phyloP scores from a whole-genome alignment of 2,329 filamentous ascomycete genomes.

The Diplodia seriata region DNA sequence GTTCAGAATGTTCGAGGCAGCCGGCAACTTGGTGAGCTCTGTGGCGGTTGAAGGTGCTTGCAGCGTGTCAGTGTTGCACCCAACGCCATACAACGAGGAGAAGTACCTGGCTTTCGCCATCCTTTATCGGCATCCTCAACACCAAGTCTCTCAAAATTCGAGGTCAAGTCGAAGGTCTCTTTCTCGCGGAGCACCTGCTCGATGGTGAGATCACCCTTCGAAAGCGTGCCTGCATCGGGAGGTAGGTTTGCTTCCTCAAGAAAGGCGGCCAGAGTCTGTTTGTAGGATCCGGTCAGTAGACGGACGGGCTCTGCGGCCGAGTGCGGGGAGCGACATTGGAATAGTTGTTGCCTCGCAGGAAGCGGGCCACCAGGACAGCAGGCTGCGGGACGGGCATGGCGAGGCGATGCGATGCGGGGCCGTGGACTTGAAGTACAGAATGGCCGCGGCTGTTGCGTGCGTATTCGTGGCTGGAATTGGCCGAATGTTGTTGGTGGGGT shows the following conservation, averaged over 20 bases:
- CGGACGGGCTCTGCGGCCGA: constrained; percentile 5
- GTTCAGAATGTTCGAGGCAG: constrained; percentile 61
- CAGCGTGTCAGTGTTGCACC: constrained; percentile 26
- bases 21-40: constrained; percentile 53
- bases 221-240: constrained; percentile 54
- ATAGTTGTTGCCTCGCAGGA: constrained; percentile 50
- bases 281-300: constrained; percentile 21
- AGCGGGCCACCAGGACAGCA: constrained; percentile 52
- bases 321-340: constrained; percentile 43
- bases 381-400: constrained; percentile 43
- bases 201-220: constrained; percentile 59
- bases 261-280: constrained; percentile 65
- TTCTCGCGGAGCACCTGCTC: constrained; percentile 68
- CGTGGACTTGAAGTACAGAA: too few species aligned
- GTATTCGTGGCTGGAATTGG: not conserved
- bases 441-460: not conserved
- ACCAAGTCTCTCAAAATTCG: constrained; percentile 63
- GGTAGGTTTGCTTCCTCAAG: constrained; percentile 63
- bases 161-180: constrained; percentile 61
- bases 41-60: constrained; percentile 56
- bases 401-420: not conserved
- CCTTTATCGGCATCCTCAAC: constrained; percentile 50
- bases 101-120: constrained; percentile 58
- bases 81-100: not conserved
- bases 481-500: not conserved